Conservation (phyloP, 2,329 filamentous ascomycete species). For the Xylaria digitata region DNA sequence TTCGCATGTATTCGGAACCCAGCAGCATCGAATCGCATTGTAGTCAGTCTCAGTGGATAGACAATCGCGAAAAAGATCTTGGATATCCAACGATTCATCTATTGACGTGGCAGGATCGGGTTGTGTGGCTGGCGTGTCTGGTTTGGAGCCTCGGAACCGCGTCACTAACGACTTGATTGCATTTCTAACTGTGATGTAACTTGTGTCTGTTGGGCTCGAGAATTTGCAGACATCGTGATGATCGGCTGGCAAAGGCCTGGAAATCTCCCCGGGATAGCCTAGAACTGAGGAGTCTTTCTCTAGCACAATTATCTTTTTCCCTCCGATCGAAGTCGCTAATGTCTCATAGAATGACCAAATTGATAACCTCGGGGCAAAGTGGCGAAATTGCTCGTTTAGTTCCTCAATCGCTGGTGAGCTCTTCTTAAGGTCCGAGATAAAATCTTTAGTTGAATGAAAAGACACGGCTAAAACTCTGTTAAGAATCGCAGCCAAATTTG, state of each 20-base stretch:
- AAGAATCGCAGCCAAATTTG: constrained; percentile 41
- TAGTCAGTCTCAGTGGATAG: constrained; percentile 24
- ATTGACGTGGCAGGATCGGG: neutral
- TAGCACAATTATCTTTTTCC: constrained; percentile 36
- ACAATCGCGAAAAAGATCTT: constrained; percentile 15
- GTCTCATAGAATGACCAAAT: constrained; percentile 55
- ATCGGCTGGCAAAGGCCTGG: constrained; percentile 44
- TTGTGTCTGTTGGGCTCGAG: constrained; percentile 37
- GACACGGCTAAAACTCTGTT: constrained; percentile 39
- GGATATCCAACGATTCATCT: constrained; percentile 3
- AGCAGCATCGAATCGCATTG: constrained; percentile 3
- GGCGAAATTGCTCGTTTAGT: constrained; percentile 52
- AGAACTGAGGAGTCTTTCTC: constrained; percentile 47
- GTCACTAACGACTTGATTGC: constrained; percentile 20
- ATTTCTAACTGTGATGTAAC: constrained; percentile 35
- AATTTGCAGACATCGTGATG: constrained; percentile 51
- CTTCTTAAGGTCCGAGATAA: constrained; percentile 44
- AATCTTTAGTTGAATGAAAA: constrained; percentile 42
- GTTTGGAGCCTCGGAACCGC: neutral
- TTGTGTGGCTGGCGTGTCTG: neutral
- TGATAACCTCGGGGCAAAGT: constrained; percentile 44
- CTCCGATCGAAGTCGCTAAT: constrained; percentile 38
- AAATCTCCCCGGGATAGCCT: constrained; percentile 46
- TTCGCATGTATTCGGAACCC: constrained; percentile 28
- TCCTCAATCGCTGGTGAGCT: constrained; percentile 41